Evolutionary conservation across 768 basidiomycete species (phyloP).

Genomic region (Russula compacta): DNA sequence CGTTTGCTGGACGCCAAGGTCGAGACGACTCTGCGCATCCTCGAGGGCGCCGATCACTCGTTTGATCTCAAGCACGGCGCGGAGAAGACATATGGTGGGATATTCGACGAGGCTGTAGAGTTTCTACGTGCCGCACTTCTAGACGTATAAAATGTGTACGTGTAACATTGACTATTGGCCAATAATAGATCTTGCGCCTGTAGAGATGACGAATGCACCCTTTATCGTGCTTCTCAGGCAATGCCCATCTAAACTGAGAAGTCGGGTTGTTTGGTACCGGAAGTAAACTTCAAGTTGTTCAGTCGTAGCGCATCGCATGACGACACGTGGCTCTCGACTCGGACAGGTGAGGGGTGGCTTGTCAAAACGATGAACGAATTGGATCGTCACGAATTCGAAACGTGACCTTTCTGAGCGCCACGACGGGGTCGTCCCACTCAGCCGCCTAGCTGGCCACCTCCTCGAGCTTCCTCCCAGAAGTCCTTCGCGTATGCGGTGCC

Average conservation of each 20-base stretch:
- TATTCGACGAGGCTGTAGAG: constrained; percentile 29
- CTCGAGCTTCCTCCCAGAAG: too few species aligned
- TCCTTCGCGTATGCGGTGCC: too few species aligned
- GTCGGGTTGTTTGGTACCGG: not conserved
- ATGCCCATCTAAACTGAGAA: not conserved
- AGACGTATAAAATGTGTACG: not conserved
- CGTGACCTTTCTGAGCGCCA: too few species aligned
- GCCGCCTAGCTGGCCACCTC: too few species aligned
- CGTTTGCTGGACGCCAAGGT: constrained; percentile 33
- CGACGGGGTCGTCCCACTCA: too few species aligned
- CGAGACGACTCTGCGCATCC: constrained; percentile 28
- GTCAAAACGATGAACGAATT: too few species aligned
- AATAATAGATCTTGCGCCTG: not conserved
- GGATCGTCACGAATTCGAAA: too few species aligned
- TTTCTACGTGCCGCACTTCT: constrained; percentile 21
- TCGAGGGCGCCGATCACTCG: constrained; percentile 42
- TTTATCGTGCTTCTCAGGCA: not conserved
- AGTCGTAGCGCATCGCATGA: too few species aligned
- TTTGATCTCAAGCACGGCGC: constrained; percentile 44
- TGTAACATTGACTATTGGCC: not conserved
- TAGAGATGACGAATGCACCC: not conserved
- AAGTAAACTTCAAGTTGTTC: not conserved
- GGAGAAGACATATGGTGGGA: constrained; percentile 32
- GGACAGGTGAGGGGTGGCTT: too few species aligned
- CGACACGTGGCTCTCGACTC: too few species aligned